Evolutionary conservation across 164 flowering plant genomes (phyloP), one percentile per base, ranked within the genome.

Genomic region (Chloranthus sessilifolius): DNA sequence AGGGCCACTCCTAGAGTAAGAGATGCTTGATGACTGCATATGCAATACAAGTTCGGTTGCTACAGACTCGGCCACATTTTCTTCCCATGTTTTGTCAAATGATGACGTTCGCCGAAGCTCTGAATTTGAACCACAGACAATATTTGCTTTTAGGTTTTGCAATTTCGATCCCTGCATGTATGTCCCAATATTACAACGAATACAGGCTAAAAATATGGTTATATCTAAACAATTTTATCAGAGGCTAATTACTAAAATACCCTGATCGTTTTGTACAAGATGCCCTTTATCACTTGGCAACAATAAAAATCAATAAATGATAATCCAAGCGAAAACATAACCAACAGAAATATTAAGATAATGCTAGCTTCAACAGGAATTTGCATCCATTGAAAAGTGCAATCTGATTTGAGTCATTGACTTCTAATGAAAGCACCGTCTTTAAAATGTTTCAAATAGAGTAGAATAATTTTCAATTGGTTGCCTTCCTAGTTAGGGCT

Each of bases 61-160:
- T 36, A 88, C 85, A 63, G 97, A 76, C 61, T 94, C 99, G 23
- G 99, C 95, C 25, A 94, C 80, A 58, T 59, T 84, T 65, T 94
- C 99, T 64, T 94, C 99, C 95, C 99, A 89, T 38, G 88, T 72
- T 72, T 81, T 77, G 59, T 89, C 97, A 65, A 88, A 88, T 26
- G 99, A 94, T 43, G 99, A 84, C 36, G 97, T 84, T 59, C 99
- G 80, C 61, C 95, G 72, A 8, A 94, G 75, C 70, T 83, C 92
- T 5, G 95, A 64, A 35, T 47, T 60, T 58, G 95, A 59, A 38
- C 81, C 79, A 57, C 63, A 58, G 9, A 55, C 70, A 25, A 39
- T 28, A 62, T 69, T 85, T 52, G 82, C 62, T 67, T 83, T 85
- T 4, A 62, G 26, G 53, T 67, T 77, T 54, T 75, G 80, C 64